These are phyloP conservation scores for Clonostachys byssicola DNA, from an alignment of 2,329 filamentous ascomycete genomes.

Conservation along the genomic window DNA sequence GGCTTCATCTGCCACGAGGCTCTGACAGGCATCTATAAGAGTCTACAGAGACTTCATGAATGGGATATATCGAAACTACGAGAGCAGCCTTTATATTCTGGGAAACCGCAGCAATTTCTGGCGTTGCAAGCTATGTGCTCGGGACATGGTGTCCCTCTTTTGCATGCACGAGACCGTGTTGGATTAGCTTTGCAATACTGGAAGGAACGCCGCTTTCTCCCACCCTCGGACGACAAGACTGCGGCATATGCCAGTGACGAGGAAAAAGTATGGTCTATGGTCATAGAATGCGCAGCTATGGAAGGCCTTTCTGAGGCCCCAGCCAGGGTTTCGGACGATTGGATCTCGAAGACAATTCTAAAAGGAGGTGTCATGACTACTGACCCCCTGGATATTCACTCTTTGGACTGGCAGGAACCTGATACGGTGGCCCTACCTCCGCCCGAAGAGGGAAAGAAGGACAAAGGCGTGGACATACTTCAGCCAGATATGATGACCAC, in stretches of 20 bases:
- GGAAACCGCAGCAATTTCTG: slow-evolving; percentile 42
- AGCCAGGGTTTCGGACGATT: slow-evolving; percentile 67
- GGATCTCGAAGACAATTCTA: slow-evolving; percentile 66
- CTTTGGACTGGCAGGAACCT: slow-evolving; percentile 72
- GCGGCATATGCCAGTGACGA: slow-evolving; percentile 29
- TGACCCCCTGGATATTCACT: slow-evolving; percentile 27
- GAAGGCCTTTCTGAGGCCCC: slow-evolving; percentile 46
- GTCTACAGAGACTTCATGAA: slow-evolving; percentile 63
- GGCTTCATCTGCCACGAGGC: slow-evolving; percentile 75
- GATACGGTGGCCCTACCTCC: slow-evolving; percentile 54
- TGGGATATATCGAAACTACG: slow-evolving; percentile 62
- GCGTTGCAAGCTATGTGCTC: slow-evolving; percentile 61
- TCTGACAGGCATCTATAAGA: slow-evolving; percentile 67
- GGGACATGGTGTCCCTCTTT: slow-evolving; percentile 64
- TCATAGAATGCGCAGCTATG: slow-evolving; percentile 58
- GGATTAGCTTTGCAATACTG: slow-evolving; percentile 76
- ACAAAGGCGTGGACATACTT: slow-evolving; percentile 44
- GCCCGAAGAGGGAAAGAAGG: slow-evolving; percentile 40
- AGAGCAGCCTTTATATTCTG: slow-evolving; percentile 37
- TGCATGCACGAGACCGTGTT: slow-evolving; percentile 64
- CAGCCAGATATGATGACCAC: slow-evolving; percentile 34
- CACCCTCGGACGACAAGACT: slow-evolving; percentile 24
- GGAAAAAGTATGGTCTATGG: slow-evolving; percentile 60
- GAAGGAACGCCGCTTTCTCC: slow-evolving; percentile 56
- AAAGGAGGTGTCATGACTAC: slow-evolving; percentile 44